Percentiles rank a stretch among this genome's conserved stretches.
Conservation (phyloP, 2,329 filamentous ascomycete genomes). For the Trichoderma sp. region DNA sequence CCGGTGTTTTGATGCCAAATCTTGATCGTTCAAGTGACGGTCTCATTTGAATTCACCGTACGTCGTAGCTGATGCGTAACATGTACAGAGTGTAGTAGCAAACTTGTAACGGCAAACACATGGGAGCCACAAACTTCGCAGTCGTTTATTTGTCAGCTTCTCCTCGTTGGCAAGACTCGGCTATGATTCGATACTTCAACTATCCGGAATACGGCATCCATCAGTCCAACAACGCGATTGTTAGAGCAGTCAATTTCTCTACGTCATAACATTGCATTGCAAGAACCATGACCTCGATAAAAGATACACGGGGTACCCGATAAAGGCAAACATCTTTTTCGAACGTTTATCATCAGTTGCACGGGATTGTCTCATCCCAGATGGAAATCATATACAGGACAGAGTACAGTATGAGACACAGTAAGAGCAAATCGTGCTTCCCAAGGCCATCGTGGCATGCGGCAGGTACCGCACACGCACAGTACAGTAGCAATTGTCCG, state of each 20-base stretch:
- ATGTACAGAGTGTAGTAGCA: background rate
- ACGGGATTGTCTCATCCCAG: background rate
- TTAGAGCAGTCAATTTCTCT: background rate
- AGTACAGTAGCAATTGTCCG: no score
- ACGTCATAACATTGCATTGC: background rate
- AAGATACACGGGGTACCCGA: background rate
- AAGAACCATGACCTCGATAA: background rate
- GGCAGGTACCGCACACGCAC: background rate
- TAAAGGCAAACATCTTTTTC: background rate
- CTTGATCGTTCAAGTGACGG: background rate
- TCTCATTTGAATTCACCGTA: background rate
- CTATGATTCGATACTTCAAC: background rate
- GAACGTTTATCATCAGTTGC: background rate
- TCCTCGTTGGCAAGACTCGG: background rate
- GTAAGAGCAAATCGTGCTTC: background rate
- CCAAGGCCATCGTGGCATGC: background rate
- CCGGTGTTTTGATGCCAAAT: background rate
- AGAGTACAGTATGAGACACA: background rate
- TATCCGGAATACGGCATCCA: background rate
- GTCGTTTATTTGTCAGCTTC: background rate
- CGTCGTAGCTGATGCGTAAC: background rate
- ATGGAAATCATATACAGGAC: background rate
- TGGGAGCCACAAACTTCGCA: background rate
- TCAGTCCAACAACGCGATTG: background rate
- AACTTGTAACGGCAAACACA: background rate